A percentile compares a stretch with the other conserved stretches of the same genome.
These are phyloP conservation scores for Adansonia grandidieri DNA, from an alignment of 441 rosid genomes.

Conservation along the genomic window DNA sequence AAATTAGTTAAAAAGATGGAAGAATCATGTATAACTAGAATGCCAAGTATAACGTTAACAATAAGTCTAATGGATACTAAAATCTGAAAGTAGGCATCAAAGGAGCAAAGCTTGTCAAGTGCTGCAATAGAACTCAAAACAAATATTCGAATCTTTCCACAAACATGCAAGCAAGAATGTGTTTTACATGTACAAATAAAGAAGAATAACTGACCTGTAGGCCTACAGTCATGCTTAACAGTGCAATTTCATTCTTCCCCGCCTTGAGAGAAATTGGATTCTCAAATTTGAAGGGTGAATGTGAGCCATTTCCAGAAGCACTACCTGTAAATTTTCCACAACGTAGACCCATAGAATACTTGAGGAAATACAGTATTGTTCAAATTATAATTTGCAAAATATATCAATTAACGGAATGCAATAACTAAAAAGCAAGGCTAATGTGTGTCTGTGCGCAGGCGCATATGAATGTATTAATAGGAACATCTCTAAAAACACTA, in stretches of 20 bases:
- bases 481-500: neutral
- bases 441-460: neutral
- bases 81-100: neutral
- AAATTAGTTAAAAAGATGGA: neutral
- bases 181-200: neutral
- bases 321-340: conserved; percentile 55
- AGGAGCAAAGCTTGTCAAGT: neutral
- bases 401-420: neutral
- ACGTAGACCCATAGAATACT: neutral
- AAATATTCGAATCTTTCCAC: conserved; percentile 14
- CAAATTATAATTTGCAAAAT: conserved; percentile 7
- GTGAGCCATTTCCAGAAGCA: conserved; percentile 78
- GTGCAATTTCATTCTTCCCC: conserved; percentile 76
- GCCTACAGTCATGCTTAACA: conserved; percentile 92
- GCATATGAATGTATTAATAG: neutral
- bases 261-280: conserved; percentile 66
- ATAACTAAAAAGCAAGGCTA: neutral
- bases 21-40: neutral
- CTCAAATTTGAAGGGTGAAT: conserved; percentile 62
- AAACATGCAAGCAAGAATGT: conserved; percentile 4
- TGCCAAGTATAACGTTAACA: neutral
- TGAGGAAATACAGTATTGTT: neutral
- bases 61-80: too few relatives aligned
- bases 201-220: conserved; percentile 59
- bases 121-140: neutral